These are phyloP conservation scores for Aspergillus egyptiacus DNA, from an alignment of 495 filamentous ascomycete species.

Conservation along the genomic window DNA sequence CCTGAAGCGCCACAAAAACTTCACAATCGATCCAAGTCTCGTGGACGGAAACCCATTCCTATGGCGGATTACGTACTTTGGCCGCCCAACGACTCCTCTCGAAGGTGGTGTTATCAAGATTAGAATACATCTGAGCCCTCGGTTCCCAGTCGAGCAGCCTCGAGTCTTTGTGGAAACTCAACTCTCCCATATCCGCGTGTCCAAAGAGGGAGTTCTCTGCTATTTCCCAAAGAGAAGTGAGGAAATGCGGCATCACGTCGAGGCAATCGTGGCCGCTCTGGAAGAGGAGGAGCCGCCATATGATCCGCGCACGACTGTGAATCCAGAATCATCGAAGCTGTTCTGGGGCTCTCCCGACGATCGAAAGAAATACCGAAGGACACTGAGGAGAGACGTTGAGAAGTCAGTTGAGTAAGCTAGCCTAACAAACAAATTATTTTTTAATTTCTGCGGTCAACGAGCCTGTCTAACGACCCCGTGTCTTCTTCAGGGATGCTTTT, in stretches of 20 bases:
- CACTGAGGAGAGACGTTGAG: slow-evolving; percentile 58
- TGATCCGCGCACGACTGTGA: slow-evolving; percentile 83
- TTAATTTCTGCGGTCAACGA: too few relatives aligned
- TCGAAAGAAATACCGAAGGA: slow-evolving; percentile 76
- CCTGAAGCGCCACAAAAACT: slow-evolving; percentile 60
- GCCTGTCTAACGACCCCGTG: too few relatives aligned
- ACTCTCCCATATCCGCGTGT: slow-evolving; percentile 86
- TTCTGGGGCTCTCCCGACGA: slow-evolving; percentile 81
- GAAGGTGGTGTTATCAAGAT: slow-evolving; percentile 89
- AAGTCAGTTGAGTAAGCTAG: slow-evolving; percentile 50
- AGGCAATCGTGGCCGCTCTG: slow-evolving; percentile 73
- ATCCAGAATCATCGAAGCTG: slow-evolving; percentile 77
- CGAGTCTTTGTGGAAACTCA: slow-evolving; percentile 73
- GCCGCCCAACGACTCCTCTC: slow-evolving; percentile 85
- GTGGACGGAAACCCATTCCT: slow-evolving; percentile 53
- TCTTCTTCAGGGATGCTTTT: neutral
- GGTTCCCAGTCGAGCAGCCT: slow-evolving; percentile 88
- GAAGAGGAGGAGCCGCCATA: slow-evolving; percentile 85
- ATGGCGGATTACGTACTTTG: slow-evolving; percentile 72
- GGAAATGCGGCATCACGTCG: slow-evolving; percentile 77
- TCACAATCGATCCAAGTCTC: slow-evolving; percentile 68
- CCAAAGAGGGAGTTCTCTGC: slow-evolving; percentile 69
- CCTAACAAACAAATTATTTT: too few relatives aligned
- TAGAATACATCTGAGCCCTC: slow-evolving; percentile 73
- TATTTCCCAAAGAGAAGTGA: slow-evolving; percentile 71